Percentiles rank a stretch among this genome's conserved stretches.
Conservation (phyloP, 2,329 filamentous ascomycete species). For the Nothopassalora personata region DNA sequence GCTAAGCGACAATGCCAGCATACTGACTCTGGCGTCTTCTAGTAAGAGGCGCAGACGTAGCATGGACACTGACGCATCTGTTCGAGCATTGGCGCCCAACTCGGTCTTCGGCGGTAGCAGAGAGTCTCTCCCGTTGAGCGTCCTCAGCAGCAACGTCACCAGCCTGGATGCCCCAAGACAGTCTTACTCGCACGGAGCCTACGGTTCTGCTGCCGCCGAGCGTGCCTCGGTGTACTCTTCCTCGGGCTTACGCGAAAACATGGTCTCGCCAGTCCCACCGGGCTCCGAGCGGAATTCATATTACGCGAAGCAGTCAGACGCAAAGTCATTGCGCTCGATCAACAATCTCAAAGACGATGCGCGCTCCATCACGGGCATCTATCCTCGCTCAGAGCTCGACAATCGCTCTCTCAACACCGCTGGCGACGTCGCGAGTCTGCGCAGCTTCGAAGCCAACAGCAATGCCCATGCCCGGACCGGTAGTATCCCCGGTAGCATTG, state of each 20-base stretch:
- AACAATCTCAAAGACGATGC: conserved; percentile 23
- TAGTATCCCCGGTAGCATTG: conserved; percentile 73
- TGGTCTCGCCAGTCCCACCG: conserved; percentile 51
- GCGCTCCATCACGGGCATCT: conserved; percentile 29
- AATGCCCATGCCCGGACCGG: conserved; percentile 74
- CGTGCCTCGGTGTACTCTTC: conserved; percentile 68
- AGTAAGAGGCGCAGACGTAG: conserved; percentile 74
- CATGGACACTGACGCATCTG: conserved; percentile 79
- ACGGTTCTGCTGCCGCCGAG: conserved; percentile 53
- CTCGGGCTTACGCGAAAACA: conserved; percentile 34
- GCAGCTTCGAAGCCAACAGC: conserved; percentile 55
- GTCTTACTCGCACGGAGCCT: conserved; percentile 40
- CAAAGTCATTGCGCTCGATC: conserved; percentile 30
- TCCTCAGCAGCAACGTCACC: conserved; percentile 65
- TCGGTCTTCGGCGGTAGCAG: conserved; percentile 77
- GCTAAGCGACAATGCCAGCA: conserved; percentile 78
- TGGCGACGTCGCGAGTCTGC: conserved; percentile 59
- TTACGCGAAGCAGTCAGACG: conserved; percentile 54
- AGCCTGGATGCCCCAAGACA: conserved; percentile 43
- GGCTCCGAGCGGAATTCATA: conserved; percentile 75
- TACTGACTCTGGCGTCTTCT: conserved; percentile 76
- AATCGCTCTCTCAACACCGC: conserved; percentile 21
- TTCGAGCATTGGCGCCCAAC: conserved; percentile 75
- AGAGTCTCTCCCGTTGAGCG: conserved; percentile 72
- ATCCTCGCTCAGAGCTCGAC: conserved; percentile 37